Percentiles rank a stretch among this genome's conserved stretches.
phyloP scores from a whole-genome alignment of 1,284 basidiomycete species.

The Marasmius fiardii region DNA sequence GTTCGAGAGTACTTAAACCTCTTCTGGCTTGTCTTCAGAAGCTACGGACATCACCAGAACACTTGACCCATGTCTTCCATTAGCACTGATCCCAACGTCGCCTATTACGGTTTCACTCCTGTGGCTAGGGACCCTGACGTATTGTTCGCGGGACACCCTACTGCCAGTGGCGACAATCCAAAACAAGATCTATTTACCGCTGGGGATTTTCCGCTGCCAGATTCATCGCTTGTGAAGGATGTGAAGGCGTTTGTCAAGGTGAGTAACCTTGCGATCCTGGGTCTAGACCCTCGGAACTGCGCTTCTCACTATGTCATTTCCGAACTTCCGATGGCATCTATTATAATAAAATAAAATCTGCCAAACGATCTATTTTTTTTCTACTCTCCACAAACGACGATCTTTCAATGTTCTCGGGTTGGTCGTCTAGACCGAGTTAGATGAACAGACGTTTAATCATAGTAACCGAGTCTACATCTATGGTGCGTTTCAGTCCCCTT shows the following conservation, averaged over 20 bases:
- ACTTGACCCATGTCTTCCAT: not conserved
- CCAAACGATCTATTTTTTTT: not conserved
- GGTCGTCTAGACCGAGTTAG: conserved; percentile 38
- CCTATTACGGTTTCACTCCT: conserved; percentile 46
- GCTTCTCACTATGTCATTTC: too few relatives aligned
- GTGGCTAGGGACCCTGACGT: conserved; percentile 47
- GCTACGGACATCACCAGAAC: too few relatives aligned
- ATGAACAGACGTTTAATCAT: conserved; percentile 48
- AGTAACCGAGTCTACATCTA: conserved; percentile 50
- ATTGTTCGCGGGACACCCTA: conserved; percentile 46
- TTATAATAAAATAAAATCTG: not conserved
- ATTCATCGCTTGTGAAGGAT: conserved; percentile 36
- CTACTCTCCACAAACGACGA: not conserved
- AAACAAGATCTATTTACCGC: conserved; percentile 41
- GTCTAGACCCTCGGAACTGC: not conserved
- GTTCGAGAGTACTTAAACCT: too few relatives aligned
- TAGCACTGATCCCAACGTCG: conserved; percentile 22
- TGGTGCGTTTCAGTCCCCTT: conserved; percentile 24
- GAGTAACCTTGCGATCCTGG: conserved; percentile 3
- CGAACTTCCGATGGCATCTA: not conserved
- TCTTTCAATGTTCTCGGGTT: not conserved
- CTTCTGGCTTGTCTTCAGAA: not conserved
- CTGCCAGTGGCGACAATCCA: conserved; percentile 41
- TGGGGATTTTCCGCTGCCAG: conserved; percentile 41
- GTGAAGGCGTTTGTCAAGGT: conserved; percentile 42